Evolutionary conservation across 805 yeast species (phyloP).

Genomic region (Candida sonorensis): DNA sequence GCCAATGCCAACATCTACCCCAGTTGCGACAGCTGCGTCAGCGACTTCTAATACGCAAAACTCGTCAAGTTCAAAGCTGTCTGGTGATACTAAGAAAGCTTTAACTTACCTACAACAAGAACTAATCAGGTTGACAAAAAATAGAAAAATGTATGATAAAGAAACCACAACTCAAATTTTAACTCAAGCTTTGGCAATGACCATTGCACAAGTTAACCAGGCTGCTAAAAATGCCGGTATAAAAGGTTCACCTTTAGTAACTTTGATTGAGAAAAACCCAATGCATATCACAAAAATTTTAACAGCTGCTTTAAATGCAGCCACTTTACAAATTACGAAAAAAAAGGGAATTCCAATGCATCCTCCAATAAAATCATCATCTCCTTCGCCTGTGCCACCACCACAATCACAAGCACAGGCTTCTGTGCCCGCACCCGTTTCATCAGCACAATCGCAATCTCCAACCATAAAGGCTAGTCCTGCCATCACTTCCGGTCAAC

Average conservation of each 20-base stretch:
- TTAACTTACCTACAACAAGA: conserved; percentile 82
- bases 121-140: conserved; percentile 70
- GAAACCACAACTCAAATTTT: conserved; percentile 78
- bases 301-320: conserved; percentile 76
- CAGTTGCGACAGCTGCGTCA: conserved; percentile 8
- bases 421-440: not conserved
- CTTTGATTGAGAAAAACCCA: conserved; percentile 74
- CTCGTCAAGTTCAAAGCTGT: conserved; percentile 27
- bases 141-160: conserved; percentile 67
- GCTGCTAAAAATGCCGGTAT: conserved; percentile 83
- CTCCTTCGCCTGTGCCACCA: conserved; percentile 15
- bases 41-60: not conserved
- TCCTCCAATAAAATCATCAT: conserved; percentile 5
- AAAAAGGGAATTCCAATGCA: conserved; percentile 36
- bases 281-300: conserved; percentile 71
- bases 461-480: no score
- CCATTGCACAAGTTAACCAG: conserved; percentile 82
- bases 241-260: conserved; percentile 69
- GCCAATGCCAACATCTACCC: conserved; percentile 16
- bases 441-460: not conserved
- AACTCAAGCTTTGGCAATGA: conserved; percentile 88
- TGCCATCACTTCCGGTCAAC: no score
- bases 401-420: conserved; percentile 25
- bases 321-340: conserved; percentile 55
- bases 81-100: conserved; percentile 63